Evolutionary conservation across 192 early-diverging fungal species (phyloP).

Genomic region (Oehlia diaphana): DNA sequence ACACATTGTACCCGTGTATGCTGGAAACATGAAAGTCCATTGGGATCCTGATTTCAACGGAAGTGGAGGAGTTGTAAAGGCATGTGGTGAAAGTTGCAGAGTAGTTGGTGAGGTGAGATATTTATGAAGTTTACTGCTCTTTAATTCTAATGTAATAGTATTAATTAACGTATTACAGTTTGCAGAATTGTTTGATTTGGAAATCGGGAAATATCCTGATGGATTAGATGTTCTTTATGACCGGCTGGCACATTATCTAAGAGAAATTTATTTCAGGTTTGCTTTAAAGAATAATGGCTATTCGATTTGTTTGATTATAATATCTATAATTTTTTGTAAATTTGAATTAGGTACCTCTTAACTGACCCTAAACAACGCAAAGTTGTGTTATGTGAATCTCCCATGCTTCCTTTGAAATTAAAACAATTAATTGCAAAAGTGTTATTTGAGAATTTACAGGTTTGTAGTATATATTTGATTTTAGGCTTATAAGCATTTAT

Average conservation of each 20-base stretch:
- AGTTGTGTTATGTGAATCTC: conserved; percentile 78
- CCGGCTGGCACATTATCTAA: conserved; percentile 34
- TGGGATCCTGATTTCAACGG: conserved; percentile 30
- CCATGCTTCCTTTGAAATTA: conserved; percentile 64
- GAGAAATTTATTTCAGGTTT: conserved; percentile 25
- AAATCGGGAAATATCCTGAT: conserved; percentile 19
- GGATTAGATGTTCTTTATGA: conserved; percentile 27
- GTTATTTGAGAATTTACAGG: conserved; percentile 75
- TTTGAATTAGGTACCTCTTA: conserved; percentile 57
- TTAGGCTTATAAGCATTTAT: not conserved
- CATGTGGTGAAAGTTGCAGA: conserved; percentile 39
- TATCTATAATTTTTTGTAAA: not conserved
- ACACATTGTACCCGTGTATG: conserved; percentile 59
- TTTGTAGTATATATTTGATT: conserved; percentile 25
- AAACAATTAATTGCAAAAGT: conserved; percentile 70
- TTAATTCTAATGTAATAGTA: not conserved
- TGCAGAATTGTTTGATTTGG: conserved; percentile 30
- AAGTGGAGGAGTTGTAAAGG: conserved; percentile 41
- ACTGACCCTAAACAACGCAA: conserved; percentile 83
- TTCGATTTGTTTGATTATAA: not conserved
- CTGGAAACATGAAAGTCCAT: conserved; percentile 35
- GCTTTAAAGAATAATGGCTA: not conserved
- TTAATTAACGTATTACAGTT: conserved; percentile 21
- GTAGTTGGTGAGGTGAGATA: conserved; percentile 46
- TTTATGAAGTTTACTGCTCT: not conserved